Evolutionary conservation across 1,139 yeast genomes (phyloP).

Genomic region (Sugiyamaella paludigena): DNA sequence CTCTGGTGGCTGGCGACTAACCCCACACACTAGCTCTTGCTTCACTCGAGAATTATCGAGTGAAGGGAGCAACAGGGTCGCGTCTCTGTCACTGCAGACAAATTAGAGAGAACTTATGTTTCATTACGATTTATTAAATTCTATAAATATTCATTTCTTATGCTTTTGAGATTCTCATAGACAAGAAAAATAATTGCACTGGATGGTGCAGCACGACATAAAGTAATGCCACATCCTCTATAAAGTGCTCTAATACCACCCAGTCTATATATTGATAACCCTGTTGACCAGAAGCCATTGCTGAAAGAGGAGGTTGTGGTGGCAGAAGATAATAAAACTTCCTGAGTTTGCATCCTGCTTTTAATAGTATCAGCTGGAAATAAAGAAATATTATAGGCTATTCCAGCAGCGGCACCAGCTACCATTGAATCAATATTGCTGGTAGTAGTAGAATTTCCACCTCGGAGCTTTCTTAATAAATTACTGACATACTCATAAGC

Average conservation of each 20-base stretch:
- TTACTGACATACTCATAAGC: constrained; percentile 63
- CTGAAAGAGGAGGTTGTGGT: constrained; percentile 20
- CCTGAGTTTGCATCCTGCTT: constrained; percentile 76
- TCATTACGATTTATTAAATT: background rate
- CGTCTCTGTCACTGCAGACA: no score
- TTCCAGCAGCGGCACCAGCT: constrained; percentile 87
- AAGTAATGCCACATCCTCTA: constrained; percentile 81
- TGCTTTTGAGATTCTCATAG: constrained; percentile 61
- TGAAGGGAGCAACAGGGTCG: no score
- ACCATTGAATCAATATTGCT: constrained; percentile 56
- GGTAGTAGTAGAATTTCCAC: constrained; percentile 17
- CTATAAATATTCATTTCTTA: constrained; percentile 9
- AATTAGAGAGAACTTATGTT: no score
- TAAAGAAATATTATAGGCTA: constrained; percentile 71
- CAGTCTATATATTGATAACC: constrained; percentile 41
- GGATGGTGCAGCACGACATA: constrained; percentile 81
- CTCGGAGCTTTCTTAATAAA: constrained; percentile 36
- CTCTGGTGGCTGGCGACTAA: no score
- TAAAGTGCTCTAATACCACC: constrained; percentile 70
- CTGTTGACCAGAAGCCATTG: constrained; percentile 39
- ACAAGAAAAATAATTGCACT: constrained; percentile 82
- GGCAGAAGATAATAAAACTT: constrained; percentile 27
- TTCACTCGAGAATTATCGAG: no score
- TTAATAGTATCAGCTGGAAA: constrained; percentile 93
- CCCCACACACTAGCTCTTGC: no score